Conservation (phyloP, 2,329 filamentous ascomycete species). For the Pseudogymnoascus sp. region DNA sequence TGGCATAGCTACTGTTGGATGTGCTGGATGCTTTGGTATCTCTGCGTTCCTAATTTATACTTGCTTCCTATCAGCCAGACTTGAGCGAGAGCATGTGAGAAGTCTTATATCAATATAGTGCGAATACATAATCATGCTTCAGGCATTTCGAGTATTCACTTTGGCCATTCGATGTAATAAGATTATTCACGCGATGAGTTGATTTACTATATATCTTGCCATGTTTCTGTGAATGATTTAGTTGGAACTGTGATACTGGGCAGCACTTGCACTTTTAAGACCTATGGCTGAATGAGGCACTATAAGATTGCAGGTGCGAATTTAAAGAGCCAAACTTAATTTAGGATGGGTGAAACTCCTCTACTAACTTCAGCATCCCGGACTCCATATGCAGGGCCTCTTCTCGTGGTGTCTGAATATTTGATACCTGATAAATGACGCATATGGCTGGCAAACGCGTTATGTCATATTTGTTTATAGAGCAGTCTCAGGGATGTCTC, state of each 20-base stretch:
- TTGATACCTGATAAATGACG: not conserved
- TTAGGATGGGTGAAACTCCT: not conserved
- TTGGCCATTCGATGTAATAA: not conserved
- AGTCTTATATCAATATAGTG: not conserved
- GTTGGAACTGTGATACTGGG: not conserved
- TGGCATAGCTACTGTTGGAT: not conserved
- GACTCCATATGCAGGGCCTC: not conserved
- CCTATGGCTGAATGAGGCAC: not conserved
- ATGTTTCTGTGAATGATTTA: not conserved
- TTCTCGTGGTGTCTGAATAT: not conserved
- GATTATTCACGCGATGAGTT: not conserved
- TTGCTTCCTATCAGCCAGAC: not conserved
- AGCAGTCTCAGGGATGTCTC: constrained; percentile 1
- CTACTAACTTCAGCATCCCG: not conserved
- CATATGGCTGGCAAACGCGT: not conserved
- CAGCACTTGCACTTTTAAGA: not conserved
- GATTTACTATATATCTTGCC: not conserved
- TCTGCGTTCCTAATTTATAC: not conserved
- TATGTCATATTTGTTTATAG: not conserved
- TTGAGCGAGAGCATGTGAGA: not conserved
- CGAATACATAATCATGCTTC: not conserved
- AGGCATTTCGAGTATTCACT: not conserved
- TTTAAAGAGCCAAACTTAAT: not conserved
- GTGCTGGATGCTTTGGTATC: not conserved
- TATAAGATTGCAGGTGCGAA: not conserved